These are phyloP conservation scores for Cytospora chrysosperma DNA, from an alignment of 2,329 filamentous ascomycete species.

Conservation along the genomic window DNA sequence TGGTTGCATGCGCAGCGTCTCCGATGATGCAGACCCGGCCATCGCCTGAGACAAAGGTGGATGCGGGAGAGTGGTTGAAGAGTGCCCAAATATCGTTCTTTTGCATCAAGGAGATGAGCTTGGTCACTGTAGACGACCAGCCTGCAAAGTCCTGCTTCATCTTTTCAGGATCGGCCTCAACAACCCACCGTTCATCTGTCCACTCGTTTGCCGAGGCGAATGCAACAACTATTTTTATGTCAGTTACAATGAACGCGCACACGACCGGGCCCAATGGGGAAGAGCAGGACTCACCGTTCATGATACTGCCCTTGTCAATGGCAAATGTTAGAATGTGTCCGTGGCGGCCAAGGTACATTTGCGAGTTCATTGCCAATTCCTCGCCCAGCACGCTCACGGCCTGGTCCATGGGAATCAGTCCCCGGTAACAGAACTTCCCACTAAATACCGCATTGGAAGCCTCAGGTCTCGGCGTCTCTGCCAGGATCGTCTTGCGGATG, in stretches of 20 bases:
- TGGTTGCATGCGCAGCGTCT: conserved; percentile 27
- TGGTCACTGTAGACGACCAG: conserved; percentile 34
- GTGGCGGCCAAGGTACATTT: conserved; percentile 26
- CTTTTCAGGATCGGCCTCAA: conserved; percentile 13
- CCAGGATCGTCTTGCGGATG: conserved; percentile 52
- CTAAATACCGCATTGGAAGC: conserved; percentile 47
- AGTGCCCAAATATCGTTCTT: conserved; percentile 41
- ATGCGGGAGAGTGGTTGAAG: conserved; percentile 45
- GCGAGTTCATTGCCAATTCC: conserved; percentile 32
- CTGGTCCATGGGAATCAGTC: conserved; percentile 49
- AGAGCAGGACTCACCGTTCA: conserved; percentile 17
- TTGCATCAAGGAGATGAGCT: conserved; percentile 34
- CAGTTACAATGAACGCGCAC: background rate
- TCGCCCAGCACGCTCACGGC: conserved; percentile 50
- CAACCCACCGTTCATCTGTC: conserved; percentile 20
- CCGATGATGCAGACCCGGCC: conserved; percentile 24
- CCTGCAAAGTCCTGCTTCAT: conserved; percentile 34
- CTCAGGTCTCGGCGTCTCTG: conserved; percentile 35
- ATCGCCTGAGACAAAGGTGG: conserved; percentile 35
- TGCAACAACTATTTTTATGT: conserved; percentile 43
- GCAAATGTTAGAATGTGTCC: conserved; percentile 23
- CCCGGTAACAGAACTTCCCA: conserved; percentile 59
- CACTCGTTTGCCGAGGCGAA: conserved; percentile 27
- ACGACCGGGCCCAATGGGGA: conserved; percentile 35
- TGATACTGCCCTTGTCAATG: conserved; percentile 24